Evolutionary conservation across 257 asterid species (phyloP), one percentile per base, ranked within the genome.

Genomic region (Fraxinus excelsior): DNA sequence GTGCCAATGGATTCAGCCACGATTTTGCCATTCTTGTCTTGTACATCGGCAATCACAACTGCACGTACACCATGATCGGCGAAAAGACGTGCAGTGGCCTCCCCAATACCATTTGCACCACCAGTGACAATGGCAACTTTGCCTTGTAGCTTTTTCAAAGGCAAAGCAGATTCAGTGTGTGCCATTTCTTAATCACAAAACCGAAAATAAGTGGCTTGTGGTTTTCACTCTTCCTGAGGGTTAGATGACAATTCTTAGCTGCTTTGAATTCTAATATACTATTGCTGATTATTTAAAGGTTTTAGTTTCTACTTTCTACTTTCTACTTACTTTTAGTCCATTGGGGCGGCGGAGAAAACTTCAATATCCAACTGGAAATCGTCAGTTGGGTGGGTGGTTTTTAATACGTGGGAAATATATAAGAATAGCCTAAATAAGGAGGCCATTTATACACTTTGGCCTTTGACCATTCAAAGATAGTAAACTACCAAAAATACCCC

Each of bases 91-190:
- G 82, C 85, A 0, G 82, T 74, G 6, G 74, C 80, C 73, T 74
- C 85, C 3, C 85, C 80, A 1, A 82, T 75, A n/a, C 85, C 85
- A 32, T 82, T 78, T 5, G 85, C 82, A 19, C 85, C 85, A 0
- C 85, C 85, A 3, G 85, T 78, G 5, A 82, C n/a, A 5, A 82
- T 66, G 44, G 85, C 85, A 14, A 82, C 77, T 74, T 82, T 78
- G 37, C 80, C 85, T 66, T 78, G 32, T 38, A 82, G n/a, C 16
- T 69, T 82, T 70, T 68, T 46, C 7, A 4, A 2, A 11, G 65
- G 28, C 19, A 32, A 23, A 66, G 28, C 38, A 66, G 51, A 42
- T 42, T 42, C 51, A 42, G 51, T 12, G 18, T 42, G 18, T 11
- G 18, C 51, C 51, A 42, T 44, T 44, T 44, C 7, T 13, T 44